A percentile compares a stretch with the other conserved stretches of the same genome.
These are phyloP conservation scores for Rhynchosporium secalis DNA, from an alignment of 2,329 filamentous ascomycete genomes.

Conservation along the genomic window DNA sequence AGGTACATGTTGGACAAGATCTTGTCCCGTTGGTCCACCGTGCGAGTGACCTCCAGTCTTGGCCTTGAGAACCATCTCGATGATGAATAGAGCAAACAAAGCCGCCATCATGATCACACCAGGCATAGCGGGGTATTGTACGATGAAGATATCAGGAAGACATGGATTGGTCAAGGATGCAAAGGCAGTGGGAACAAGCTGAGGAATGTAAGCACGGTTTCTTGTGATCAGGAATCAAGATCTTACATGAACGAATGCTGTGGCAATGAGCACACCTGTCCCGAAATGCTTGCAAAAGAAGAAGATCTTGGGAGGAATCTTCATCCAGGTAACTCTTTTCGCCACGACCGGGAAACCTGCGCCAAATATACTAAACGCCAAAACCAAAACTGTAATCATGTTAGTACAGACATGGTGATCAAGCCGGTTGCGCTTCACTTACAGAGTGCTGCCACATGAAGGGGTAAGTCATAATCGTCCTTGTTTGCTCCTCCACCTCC, in stretches of 20 bases:
- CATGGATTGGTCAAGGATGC: conserved; percentile 66
- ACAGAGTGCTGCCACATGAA: conserved; percentile 65
- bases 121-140: conserved; percentile 48
- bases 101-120: conserved; percentile 48
- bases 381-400: conserved; percentile 4
- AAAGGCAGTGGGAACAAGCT: conserved; percentile 68
- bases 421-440: background rate
- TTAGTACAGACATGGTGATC: background rate
- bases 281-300: conserved; percentile 73
- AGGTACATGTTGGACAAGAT: background rate
- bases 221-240: background rate
- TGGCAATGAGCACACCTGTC: conserved; percentile 78
- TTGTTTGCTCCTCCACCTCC: conserved; percentile 20
- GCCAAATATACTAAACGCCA: conserved; percentile 47
- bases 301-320: conserved; percentile 58
- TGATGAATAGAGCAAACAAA: conserved; percentile 49
- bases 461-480: conserved; percentile 60
- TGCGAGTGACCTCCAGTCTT: conserved; percentile 28
- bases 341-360: conserved; percentile 61
- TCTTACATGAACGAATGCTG: conserved; percentile 69
- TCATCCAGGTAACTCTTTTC: conserved; percentile 44
- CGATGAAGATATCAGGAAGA: conserved; percentile 47
- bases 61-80: conserved; percentile 54
- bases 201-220: conserved; percentile 17
- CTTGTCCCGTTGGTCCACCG: conserved; percentile 21